Conservation (phyloP, 2,329 filamentous ascomycete genomes). For the Colletotrichum caudatum region DNA sequence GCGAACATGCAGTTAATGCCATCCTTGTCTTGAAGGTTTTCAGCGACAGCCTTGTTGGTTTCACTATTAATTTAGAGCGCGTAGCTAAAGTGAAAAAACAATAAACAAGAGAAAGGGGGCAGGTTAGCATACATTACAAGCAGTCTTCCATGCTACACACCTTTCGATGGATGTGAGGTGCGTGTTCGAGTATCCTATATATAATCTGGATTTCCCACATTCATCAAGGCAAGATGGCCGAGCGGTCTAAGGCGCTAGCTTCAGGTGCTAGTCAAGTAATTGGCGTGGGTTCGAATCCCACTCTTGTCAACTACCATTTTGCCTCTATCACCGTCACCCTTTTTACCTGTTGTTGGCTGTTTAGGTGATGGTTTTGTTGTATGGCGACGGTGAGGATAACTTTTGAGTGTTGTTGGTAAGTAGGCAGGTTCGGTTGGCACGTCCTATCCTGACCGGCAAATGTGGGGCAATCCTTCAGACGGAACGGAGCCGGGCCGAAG, state of each 20-base stretch:
- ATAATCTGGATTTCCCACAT: too few relatives aligned
- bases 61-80: too few relatives aligned
- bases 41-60: too few relatives aligned
- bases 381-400: background rate
- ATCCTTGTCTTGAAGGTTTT: too few relatives aligned
- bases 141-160: too few relatives aligned
- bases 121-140: too few relatives aligned
- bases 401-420: background rate
- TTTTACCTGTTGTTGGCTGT: background rate
- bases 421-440: background rate
- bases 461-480: background rate
- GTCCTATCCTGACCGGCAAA: background rate
- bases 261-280: slow-evolving; percentile 36
- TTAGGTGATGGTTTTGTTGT: too few relatives aligned
- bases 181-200: too few relatives aligned
- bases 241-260: slow-evolving; percentile 37
- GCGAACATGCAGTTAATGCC: too few relatives aligned
- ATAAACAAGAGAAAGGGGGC: too few relatives aligned
- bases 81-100: too few relatives aligned
- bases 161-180: too few relatives aligned
- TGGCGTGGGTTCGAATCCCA: slow-evolving; percentile 37
- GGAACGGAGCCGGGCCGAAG: background rate
- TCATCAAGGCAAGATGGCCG: slow-evolving; percentile 36
- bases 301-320: slow-evolving; percentile 12
- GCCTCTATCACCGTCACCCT: rapidly evolving